These are phyloP conservation scores for Penicillium tannophilum DNA, from an alignment of 495 filamentous ascomycete species.

Conservation along the genomic window DNA sequence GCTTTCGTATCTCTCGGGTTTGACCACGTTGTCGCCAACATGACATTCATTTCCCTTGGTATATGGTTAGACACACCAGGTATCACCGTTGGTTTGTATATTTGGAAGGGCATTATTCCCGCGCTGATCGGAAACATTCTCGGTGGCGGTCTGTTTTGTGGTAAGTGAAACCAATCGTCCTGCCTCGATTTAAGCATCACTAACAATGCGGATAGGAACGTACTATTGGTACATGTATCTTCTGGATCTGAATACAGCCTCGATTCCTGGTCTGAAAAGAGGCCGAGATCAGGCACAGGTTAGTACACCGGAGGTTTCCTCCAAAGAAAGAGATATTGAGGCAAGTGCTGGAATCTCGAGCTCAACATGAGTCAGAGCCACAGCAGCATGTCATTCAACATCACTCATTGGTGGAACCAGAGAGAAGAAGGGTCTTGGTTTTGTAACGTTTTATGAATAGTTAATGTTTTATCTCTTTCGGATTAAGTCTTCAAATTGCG, in stretches of 20 bases:
- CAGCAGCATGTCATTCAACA: too few relatives aligned
- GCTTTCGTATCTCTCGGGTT: conserved; percentile 60
- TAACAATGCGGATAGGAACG: conserved; percentile 21
- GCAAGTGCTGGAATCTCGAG: conserved; percentile 17
- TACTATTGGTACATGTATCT: conserved; percentile 59
- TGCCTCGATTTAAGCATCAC: not conserved
- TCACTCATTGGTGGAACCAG: too few relatives aligned
- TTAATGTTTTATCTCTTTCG: too few relatives aligned
- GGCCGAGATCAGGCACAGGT: conserved; percentile 7
- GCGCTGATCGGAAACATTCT: conserved; percentile 59
- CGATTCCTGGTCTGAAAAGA: conserved; percentile 21
- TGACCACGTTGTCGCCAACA: conserved; percentile 67
- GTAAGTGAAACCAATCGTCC: conserved; percentile 18
- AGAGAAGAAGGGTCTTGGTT: not conserved
- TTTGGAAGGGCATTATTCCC: conserved; percentile 67
- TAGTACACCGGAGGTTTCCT: conserved; percentile 1
- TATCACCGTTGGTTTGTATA: conserved; percentile 56
- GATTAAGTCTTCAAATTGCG: too few relatives aligned
- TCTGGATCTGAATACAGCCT: conserved; percentile 25
- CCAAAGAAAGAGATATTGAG: conserved; percentile 31
- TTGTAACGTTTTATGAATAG: too few relatives aligned
- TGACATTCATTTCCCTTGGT: conserved; percentile 62
- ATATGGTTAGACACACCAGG: conserved; percentile 55
- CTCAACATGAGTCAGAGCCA: not conserved
- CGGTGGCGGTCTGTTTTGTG: conserved; percentile 55